These are phyloP conservation scores for Alternaria tenuissima DNA, from an alignment of 2,329 filamentous ascomycete genomes.

Conservation along the genomic window DNA sequence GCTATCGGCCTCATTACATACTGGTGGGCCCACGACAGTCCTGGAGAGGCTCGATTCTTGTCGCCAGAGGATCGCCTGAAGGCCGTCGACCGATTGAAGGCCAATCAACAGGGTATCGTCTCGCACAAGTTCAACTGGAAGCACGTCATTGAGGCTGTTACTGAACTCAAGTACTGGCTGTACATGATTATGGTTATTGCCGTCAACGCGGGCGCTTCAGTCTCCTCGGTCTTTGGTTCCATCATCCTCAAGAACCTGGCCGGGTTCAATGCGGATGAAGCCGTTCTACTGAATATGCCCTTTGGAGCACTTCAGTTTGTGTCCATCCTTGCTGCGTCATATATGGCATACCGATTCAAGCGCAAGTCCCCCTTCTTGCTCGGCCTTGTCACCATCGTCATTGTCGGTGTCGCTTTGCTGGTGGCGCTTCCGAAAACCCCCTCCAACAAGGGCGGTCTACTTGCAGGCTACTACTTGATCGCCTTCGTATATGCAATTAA, in stretches of 20 bases:
- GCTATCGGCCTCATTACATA: constrained; percentile 52
- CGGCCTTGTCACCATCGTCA: constrained; percentile 59
- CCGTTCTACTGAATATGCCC: constrained; percentile 64
- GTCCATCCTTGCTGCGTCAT: constrained; percentile 54
- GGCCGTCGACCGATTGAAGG: constrained; percentile 73
- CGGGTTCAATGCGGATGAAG: constrained; percentile 68
- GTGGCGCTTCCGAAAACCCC: constrained; percentile 58
- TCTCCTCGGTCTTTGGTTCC: constrained; percentile 66
- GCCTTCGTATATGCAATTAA: constrained; percentile 73
- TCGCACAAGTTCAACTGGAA: constrained; percentile 71
- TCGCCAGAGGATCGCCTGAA: constrained; percentile 71
- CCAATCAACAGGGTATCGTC: constrained; percentile 77
- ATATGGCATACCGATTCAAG: constrained; percentile 66
- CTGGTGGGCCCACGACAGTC: constrained; percentile 62
- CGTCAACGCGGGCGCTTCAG: constrained; percentile 53
- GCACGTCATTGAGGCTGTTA: constrained; percentile 67
- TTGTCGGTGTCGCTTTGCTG: constrained; percentile 67
- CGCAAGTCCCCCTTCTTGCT: constrained; percentile 63
- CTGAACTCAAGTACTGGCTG: constrained; percentile 64
- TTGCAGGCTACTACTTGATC: constrained; percentile 71
- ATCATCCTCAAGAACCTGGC: constrained; percentile 64
- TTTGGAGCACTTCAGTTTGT: constrained; percentile 53
- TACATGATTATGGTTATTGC: constrained; percentile 38
- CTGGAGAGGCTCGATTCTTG: constrained; percentile 67
- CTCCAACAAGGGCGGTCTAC: constrained; percentile 56